Percentiles rank a stretch among this genome's conserved stretches.
Evolutionary conservation across 805 yeast species (phyloP).

Genomic region (Zygoascus flipseniorum): DNA sequence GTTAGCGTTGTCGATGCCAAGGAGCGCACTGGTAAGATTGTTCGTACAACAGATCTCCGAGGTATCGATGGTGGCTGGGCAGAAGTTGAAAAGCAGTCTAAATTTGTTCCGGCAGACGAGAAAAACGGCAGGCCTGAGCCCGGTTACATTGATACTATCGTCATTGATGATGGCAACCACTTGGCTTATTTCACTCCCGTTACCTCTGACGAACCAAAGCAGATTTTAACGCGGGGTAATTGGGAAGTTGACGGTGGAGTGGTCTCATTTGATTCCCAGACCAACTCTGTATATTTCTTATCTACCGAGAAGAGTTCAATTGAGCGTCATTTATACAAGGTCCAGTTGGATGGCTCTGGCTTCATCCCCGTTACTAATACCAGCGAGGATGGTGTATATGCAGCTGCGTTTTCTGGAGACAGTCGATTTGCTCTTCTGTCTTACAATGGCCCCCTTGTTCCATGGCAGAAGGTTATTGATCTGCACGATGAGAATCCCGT

Average conservation of each 20-base stretch:
- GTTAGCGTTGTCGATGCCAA: constrained; percentile 45
- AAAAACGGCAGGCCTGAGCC: constrained; percentile 37
- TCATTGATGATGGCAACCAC: constrained; percentile 50
- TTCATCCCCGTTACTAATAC: constrained; percentile 43
- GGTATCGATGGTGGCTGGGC: constrained; percentile 58
- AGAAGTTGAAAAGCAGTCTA: constrained; percentile 61
- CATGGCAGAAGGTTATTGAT: constrained; percentile 65
- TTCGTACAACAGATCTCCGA: constrained; percentile 40
- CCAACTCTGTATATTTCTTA: constrained; percentile 51
- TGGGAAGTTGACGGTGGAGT: constrained; percentile 90
- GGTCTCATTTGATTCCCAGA: constrained; percentile 38
- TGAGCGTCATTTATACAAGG: constrained; percentile 76
- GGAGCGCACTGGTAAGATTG: constrained; percentile 29
- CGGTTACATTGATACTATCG: constrained; percentile 72
- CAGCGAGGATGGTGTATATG: constrained; percentile 52
- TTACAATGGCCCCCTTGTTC: constrained; percentile 74
- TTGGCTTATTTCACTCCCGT: constrained; percentile 80
- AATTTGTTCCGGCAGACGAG: constrained; percentile 45
- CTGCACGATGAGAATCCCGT: constrained; percentile 34
- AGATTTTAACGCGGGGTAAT: constrained; percentile 58
- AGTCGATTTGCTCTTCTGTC: constrained; percentile 59
- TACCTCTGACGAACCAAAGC: constrained; percentile 40
- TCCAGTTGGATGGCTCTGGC: constrained; percentile 42
- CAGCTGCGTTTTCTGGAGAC: constrained; percentile 72
- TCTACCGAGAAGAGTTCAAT: constrained; percentile 72